phyloP scores from a whole-genome alignment of 441 rosid species.

The Populus hybrid region DNA sequence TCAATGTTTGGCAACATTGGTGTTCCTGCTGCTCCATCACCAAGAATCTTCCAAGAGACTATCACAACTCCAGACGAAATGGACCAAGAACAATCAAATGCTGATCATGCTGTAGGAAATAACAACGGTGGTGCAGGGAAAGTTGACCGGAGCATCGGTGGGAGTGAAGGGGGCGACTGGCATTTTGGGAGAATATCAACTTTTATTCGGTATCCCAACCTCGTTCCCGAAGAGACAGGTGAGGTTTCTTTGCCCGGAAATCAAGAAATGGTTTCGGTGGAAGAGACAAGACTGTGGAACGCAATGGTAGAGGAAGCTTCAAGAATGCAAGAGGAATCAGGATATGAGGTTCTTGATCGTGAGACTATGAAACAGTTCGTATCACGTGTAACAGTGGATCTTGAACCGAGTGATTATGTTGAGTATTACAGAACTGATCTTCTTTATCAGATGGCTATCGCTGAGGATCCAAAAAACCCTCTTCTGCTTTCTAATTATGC shows the following conservation, averaged over 20 bases:
- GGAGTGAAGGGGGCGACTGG: too few relatives aligned
- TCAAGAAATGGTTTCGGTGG: constrained; percentile 23
- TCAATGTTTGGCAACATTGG: constrained; percentile 42
- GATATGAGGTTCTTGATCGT: constrained; percentile 30
- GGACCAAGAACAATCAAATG: constrained; percentile 6
- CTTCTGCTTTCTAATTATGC: constrained; percentile 71
- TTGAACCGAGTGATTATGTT: constrained; percentile 46
- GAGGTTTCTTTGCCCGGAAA: constrained; percentile 4
- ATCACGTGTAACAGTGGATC: constrained; percentile 35
- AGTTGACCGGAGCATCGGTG: not conserved
- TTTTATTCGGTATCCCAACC: not conserved
- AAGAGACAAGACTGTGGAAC: constrained; percentile 53
- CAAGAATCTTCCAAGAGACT: not conserved
- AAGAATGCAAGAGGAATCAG: constrained; percentile 27
- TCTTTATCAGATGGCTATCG: constrained; percentile 47
- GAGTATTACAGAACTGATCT: constrained; percentile 51
- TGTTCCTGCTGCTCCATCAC: constrained; percentile 13
- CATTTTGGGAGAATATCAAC: not conserved
- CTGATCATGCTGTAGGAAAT: constrained; percentile 19
- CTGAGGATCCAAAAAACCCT: constrained; percentile 58
- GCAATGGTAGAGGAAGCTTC: constrained; percentile 48
- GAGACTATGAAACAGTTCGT: constrained; percentile 35
- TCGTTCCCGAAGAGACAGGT: not conserved
- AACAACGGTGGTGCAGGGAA: not conserved
- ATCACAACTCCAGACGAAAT: constrained; percentile 12